Percentiles rank a stretch among this genome's conserved stretches.
Conservation (phyloP, 2,329 filamentous ascomycete genomes). For the Colletotrichum ledebouriae region DNA sequence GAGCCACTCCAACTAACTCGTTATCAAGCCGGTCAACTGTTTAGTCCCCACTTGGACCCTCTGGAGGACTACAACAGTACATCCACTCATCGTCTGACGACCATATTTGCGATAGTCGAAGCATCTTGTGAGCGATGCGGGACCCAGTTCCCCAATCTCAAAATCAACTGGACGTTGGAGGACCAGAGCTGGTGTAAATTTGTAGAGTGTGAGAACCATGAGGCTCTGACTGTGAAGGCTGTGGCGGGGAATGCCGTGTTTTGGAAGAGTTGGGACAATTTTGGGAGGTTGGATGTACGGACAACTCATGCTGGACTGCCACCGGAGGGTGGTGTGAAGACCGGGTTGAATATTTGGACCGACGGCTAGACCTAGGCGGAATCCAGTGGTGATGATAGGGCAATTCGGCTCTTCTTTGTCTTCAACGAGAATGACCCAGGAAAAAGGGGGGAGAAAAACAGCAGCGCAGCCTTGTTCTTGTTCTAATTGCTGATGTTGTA, state of each 20-base stretch:
- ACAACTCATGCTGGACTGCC: conserved; percentile 13
- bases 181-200: conserved; percentile 13
- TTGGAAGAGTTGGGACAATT: conserved; percentile 29
- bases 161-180: conserved; percentile 21
- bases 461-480: no score
- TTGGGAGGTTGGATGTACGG: not conserved
- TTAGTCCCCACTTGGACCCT: conserved; percentile 22
- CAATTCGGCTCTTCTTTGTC: no score
- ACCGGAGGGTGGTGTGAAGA: conserved; percentile 17
- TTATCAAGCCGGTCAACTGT: conserved; percentile 9
- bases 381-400: no score
- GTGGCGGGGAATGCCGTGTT: conserved; percentile 12
- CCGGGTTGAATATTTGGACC: conserved; percentile 27
- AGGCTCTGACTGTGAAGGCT: conserved; percentile 3
- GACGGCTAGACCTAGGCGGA: not conserved
- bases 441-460: no score
- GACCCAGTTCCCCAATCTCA: conserved; percentile 13
- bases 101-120: conserved; percentile 19
- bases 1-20: conserved; percentile 23
- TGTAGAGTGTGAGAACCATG: conserved; percentile 6
- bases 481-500: no score
- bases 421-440: no score
- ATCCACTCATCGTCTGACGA: conserved; percentile 7
- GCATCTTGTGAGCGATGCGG: conserved; percentile 18
- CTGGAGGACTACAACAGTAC: not conserved